A percentile compares a stretch with the other conserved stretches of the same genome.
phyloP scores from a whole-genome alignment of 139 green algal species.

The Chlamydomonas schloesseri region DNA sequence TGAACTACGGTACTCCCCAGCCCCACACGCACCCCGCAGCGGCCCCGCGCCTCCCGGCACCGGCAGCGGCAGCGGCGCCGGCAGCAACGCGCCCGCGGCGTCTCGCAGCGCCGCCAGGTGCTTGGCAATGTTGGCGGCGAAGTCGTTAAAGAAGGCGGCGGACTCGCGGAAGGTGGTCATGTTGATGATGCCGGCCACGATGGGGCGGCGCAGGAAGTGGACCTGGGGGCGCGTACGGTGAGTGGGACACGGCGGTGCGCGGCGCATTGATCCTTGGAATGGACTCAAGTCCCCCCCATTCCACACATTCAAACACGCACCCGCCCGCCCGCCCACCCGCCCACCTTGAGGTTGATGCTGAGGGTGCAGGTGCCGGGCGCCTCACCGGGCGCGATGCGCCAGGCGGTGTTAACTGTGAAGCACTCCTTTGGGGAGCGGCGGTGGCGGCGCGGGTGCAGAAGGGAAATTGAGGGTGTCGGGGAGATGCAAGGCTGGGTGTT shows the following conservation, averaged over 20 bases:
- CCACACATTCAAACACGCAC: too few species aligned
- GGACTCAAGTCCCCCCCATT: too few species aligned
- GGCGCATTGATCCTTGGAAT: too few species aligned
- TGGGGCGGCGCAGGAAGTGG: conserved; percentile 41
- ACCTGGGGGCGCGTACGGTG: conserved; percentile 30
- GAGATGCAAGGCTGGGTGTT: too few species aligned
- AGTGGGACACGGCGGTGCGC: too few species aligned
- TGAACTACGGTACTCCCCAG: too few species aligned
- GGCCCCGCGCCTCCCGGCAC: too few species aligned
- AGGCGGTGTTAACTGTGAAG: conserved; percentile 62
- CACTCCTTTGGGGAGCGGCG: conserved; percentile 23
- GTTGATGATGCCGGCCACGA: conserved; percentile 47
- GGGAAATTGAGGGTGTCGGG: neutral
- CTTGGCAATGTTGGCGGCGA: neutral
- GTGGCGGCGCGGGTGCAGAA: neutral
- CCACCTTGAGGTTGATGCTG: conserved; percentile 32
- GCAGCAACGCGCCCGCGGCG: neutral
- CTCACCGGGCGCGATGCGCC: conserved; percentile 23
- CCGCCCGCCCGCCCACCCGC: neutral
- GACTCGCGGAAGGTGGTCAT: conserved; percentile 28
- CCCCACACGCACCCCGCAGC: too few species aligned
- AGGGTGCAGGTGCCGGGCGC: conserved; percentile 6
- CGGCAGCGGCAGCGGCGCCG: neutral
- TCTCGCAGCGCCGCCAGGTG: neutral
- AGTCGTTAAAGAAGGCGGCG: conserved; percentile 25